Conservation (phyloP, 192 early-diverging fungal species). For the Coemansia umbellata region DNA sequence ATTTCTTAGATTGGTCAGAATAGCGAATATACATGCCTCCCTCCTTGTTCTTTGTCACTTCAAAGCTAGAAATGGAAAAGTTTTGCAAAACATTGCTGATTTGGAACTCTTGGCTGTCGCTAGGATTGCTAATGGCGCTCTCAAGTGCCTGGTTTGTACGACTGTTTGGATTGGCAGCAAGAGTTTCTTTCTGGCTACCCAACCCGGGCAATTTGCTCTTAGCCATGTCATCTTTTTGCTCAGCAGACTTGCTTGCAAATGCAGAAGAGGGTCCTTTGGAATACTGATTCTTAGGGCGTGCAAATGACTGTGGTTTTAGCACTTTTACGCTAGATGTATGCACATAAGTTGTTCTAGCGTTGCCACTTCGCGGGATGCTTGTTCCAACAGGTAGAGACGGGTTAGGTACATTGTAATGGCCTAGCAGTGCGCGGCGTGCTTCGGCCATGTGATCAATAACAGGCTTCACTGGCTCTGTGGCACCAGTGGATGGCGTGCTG, state of each 20-base stretch:
- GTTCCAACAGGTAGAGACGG: constrained; percentile 21
- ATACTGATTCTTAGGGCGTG: constrained; percentile 18
- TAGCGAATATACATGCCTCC: constrained; percentile 29
- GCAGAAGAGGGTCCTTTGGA: neutral
- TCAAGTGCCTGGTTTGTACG: too few species aligned
- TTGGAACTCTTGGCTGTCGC: constrained; percentile 13
- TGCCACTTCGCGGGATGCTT: constrained; percentile 43
- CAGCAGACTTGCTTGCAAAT: neutral
- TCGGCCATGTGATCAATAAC: constrained; percentile 30
- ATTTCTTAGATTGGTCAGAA: constrained; percentile 5
- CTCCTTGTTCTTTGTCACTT: constrained; percentile 12
- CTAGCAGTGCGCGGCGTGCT: constrained; percentile 40
- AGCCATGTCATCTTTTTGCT: too few species aligned
- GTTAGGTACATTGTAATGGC: constrained; percentile 35
- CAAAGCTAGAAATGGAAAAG: constrained; percentile 33
- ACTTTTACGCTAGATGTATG: constrained; percentile 42
- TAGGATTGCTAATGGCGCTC: too few species aligned
- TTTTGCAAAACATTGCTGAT: constrained; percentile 32
- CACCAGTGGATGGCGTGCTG: neutral
- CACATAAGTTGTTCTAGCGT: neutral
- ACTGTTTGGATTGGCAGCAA: too few species aligned
- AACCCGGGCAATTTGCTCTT: too few species aligned
- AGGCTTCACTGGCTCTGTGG: neutral
- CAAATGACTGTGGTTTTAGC: constrained; percentile 33
- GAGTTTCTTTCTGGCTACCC: too few species aligned